A percentile compares a stretch with the other conserved stretches of the same genome.
Evolutionary conservation across 2,329 filamentous ascomycete genomes (phyloP).

Genomic region (Trichoderma lentiforme): DNA sequence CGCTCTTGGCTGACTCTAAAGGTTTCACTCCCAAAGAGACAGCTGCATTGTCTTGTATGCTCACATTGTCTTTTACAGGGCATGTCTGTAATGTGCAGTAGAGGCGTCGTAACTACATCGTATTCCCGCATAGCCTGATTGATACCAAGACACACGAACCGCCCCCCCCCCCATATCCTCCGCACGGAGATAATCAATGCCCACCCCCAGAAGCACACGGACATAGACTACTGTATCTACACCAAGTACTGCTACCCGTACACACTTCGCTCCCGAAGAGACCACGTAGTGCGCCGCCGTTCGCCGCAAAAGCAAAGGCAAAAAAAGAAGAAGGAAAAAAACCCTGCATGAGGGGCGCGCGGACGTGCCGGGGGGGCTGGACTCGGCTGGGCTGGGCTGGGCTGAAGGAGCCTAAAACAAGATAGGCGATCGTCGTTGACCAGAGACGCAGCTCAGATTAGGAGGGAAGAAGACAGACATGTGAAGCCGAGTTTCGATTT

Average conservation of each 20-base stretch:
- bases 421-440: background rate
- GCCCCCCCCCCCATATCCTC: too few relatives aligned
- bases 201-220: background rate
- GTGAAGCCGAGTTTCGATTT: background rate
- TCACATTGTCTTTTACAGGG: background rate
- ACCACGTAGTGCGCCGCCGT: conserved; percentile 11
- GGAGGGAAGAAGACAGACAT: background rate
- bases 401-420: conserved; percentile 13
- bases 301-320: background rate
- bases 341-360: background rate
- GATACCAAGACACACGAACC: background rate
- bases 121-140: background rate
- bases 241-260: background rate
- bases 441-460: background rate
- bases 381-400: background rate
- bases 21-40: background rate
- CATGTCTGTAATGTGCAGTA: background rate
- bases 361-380: background rate
- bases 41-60: background rate
- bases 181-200: background rate
- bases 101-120: background rate
- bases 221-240: background rate
- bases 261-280: background rate
- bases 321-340: background rate
- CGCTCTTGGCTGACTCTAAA: conserved; percentile 3